Evolutionary conservation across 805 yeast species (phyloP), one percentile per base, ranked within the genome.

Genomic region (Yamadazyma paraphyllophila): DNA sequence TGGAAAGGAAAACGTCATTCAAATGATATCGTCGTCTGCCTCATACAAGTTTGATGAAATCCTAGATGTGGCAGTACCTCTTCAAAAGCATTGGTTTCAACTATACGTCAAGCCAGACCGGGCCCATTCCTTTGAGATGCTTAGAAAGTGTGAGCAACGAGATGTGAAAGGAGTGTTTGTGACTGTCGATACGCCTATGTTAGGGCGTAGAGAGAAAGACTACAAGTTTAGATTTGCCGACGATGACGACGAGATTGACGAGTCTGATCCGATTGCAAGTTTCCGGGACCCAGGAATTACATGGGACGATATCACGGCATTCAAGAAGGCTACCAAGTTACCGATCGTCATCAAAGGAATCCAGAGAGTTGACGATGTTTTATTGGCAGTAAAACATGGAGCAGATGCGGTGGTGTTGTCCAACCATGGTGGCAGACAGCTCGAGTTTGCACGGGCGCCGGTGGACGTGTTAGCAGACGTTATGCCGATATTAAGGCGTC

Each of bases 361-460:
- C n/a, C 95, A 88, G 65, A 69, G 92, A 27, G 80, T 79, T 35
- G 92, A 86, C 51, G 96, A 89, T 59, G 90, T 85, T 0, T 61
- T 88, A 14, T 64, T 69, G 54, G 96, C 96, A 0, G 81, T 80
- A 5, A 84, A 86, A 52, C 66, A 76, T 54, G 94, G 94, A 3
- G 76, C 78, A 25, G 78, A 81, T 36, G 96, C 91, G 35, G 83
- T 88, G n/a, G 88, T 89, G 3, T 57, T 88, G 41, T 87, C 95
- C 2, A 89, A 88, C 60, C 96, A 88, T 65, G 96, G 96, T 49
- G 96, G 96, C 35, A 73, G 96, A 50, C 96, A 88, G 64, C 69
- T 89, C 46, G 97, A 89, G 64, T 86, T 80, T 57, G 74, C 96
- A 1, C 76, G 87, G n/a, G 81, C 96, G 0, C 85, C 91, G 1